A percentile compares a stretch with the other conserved stretches of the same genome.
These are phyloP conservation scores for Angomonas desouzai DNA, from an alignment of 208 protist genomes.

Conservation along the genomic window DNA sequence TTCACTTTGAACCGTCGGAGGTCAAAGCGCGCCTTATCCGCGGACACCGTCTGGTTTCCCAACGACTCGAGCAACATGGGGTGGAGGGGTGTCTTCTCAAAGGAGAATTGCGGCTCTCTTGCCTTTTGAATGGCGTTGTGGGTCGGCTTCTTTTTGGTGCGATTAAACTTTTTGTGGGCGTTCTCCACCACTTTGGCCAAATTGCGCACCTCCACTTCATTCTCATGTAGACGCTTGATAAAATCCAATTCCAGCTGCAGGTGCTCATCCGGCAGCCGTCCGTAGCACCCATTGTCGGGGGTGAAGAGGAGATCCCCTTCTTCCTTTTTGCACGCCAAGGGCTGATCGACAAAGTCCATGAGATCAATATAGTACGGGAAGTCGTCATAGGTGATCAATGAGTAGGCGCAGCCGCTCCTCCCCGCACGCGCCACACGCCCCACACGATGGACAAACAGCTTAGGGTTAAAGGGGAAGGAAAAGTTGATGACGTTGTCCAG, in stretches of 20 bases:
- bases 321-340: slow-evolving; percentile 47
- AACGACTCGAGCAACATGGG: slow-evolving; percentile 75
- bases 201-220: slow-evolving; percentile 75
- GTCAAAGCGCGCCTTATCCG: slow-evolving; percentile 67
- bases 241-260: slow-evolving; percentile 87
- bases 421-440: slow-evolving; percentile 99
- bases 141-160: slow-evolving; percentile 88
- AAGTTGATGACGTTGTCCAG: slow-evolving; percentile 99
- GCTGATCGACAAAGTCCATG: slow-evolving; percentile 80
- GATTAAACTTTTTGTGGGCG: slow-evolving; percentile 87
- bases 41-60: slow-evolving; percentile 41
- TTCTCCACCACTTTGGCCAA: slow-evolving; percentile 81
- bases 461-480: slow-evolving; percentile 97
- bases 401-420: slow-evolving; percentile 92
- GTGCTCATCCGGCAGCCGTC: slow-evolving; percentile 79
- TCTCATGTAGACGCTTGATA: slow-evolving; percentile 48
- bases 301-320: slow-evolving; percentile 68
- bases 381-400: slow-evolving; percentile 96
- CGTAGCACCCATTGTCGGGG: slow-evolving; percentile 87
- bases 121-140: slow-evolving; percentile 84
- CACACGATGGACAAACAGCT: slow-evolving; percentile 97
- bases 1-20: slow-evolving; percentile 79
- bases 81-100: slow-evolving; percentile 75
- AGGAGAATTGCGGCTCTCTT: slow-evolving; percentile 67
- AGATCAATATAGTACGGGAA: slow-evolving; percentile 91